phyloP scores from a whole-genome alignment of 148 eudicot species.

The Limonium bicolor region DNA sequence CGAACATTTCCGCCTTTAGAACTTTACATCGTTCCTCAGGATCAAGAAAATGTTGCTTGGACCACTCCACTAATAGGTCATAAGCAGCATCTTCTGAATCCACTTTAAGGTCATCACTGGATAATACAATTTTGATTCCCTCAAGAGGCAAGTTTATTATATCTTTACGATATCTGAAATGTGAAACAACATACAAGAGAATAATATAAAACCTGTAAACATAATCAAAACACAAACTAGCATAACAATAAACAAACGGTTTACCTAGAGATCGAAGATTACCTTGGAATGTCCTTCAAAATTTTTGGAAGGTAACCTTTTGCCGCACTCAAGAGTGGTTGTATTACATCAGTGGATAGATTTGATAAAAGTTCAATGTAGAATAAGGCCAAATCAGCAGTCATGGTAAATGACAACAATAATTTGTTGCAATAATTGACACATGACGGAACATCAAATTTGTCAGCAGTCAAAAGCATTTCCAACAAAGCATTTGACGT shows the following conservation, averaged over 20 bases:
- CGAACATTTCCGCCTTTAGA: too few relatives aligned
- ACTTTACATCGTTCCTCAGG: conserved; percentile 40
- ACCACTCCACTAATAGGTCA: conserved; percentile 57
- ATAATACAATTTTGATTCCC: conserved; percentile 53
- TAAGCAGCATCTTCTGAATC: conserved; percentile 70
- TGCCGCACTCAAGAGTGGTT: conserved; percentile 56
- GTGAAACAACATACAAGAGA: not conserved
- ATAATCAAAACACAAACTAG: not conserved
- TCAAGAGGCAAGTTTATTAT: conserved; percentile 47
- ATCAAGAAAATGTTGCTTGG: conserved; percentile 37
- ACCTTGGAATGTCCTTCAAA: conserved; percentile 57
- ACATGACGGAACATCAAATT: conserved; percentile 75
- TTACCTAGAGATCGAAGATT: too few relatives aligned
- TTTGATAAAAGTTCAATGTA: conserved; percentile 70
- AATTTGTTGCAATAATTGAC: conserved; percentile 55
- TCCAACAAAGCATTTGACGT: conserved; percentile 47
- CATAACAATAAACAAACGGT: not conserved
- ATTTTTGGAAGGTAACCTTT: conserved; percentile 41
- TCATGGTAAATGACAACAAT: conserved; percentile 44
- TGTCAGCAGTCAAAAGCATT: conserved; percentile 79
- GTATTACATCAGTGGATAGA: conserved; percentile 64
- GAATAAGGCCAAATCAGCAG: conserved; percentile 58
- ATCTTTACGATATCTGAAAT: conserved; percentile 49
- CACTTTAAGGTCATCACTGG: conserved; percentile 57
- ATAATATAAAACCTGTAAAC: not conserved